phyloP scores from a whole-genome alignment of 2,329 filamentous ascomycete genomes.

The Blumeria graminis region DNA sequence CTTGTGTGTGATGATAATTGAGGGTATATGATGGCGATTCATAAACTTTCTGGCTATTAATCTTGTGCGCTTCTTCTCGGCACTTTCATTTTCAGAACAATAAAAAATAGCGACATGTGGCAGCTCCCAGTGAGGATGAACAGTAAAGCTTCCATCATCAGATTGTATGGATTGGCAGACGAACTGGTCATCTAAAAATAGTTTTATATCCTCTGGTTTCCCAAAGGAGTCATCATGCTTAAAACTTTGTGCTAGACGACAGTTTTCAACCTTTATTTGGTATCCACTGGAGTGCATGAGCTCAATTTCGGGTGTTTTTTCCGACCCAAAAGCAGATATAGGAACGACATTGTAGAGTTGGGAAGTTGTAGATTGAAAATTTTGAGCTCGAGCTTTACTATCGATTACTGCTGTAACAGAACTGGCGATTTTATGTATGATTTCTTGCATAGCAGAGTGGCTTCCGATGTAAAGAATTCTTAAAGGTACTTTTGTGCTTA shows the following conservation, averaged over 20 bases:
- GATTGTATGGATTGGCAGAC: constrained; percentile 17
- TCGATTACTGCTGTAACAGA: constrained; percentile 21
- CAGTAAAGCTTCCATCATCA: constrained; percentile 14
- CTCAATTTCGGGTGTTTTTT: constrained; percentile 23
- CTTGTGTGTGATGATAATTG: constrained; percentile 23
- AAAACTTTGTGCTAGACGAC: constrained; percentile 18
- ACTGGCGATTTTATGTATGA: constrained; percentile 24
- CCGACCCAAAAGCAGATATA: constrained; percentile 23
- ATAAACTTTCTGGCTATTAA: constrained; percentile 23
- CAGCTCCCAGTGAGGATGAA: constrained; percentile 22
- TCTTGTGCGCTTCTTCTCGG: constrained; percentile 17
- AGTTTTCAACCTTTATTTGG: constrained; percentile 27
- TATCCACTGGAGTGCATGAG: constrained; percentile 26
- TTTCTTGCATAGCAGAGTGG: constrained; percentile 18
- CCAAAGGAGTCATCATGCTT: constrained; percentile 13
- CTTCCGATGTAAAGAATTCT: constrained; percentile 25
- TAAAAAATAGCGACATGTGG: constrained; percentile 27
- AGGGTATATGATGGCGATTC: constrained; percentile 22
- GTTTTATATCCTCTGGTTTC: constrained; percentile 19
- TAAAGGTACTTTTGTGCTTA: constrained; percentile 22
- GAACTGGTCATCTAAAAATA: constrained; percentile 16
- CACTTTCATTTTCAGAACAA: constrained; percentile 21
- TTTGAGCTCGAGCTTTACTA: constrained; percentile 12
- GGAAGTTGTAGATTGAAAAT: constrained; percentile 16
- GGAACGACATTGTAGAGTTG: constrained; percentile 27